A percentile compares a stretch with the other conserved stretches of the same genome.
Conservation (phyloP, 257 asterid species). For the Jacaranda copaia region DNA sequence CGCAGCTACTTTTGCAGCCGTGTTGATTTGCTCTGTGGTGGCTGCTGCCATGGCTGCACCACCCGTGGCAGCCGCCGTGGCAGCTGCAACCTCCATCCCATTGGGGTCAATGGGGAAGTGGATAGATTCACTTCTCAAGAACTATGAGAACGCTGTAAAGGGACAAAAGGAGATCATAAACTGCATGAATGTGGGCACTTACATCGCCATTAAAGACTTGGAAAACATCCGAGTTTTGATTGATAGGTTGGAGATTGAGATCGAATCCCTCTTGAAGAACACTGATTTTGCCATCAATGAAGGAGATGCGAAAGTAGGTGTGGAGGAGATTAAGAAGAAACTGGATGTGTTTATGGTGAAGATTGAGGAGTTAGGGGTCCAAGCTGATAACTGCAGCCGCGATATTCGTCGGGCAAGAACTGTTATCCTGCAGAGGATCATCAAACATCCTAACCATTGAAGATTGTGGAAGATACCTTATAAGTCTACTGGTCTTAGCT, state of each 20-base stretch:
- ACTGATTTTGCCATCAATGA: constrained; percentile 42
- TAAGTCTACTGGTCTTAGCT: background rate
- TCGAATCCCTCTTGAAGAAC: constrained; percentile 42
- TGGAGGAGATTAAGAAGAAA: constrained; percentile 58
- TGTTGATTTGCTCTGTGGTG: constrained; percentile 72
- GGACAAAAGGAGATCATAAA: constrained; percentile 58
- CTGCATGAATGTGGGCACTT: constrained; percentile 57
- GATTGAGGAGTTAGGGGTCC: constrained; percentile 58
- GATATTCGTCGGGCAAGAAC: constrained; percentile 66
- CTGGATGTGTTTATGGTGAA: constrained; percentile 51
- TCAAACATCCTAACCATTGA: constrained; percentile 49
- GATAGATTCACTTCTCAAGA: constrained; percentile 60
- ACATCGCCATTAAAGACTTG: constrained; percentile 58
- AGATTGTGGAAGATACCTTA: background rate
- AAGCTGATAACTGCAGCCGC: constrained; percentile 60
- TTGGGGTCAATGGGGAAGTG: constrained; percentile 71
- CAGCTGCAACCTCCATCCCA: constrained; percentile 70
- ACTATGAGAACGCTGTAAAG: constrained; percentile 56
- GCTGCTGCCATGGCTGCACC: constrained; percentile 85
- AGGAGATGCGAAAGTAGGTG: constrained; percentile 44
- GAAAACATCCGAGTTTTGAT: constrained; percentile 52
- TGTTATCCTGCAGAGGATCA: constrained; percentile 67
- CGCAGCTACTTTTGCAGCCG: constrained; percentile 65
- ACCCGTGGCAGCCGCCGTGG: constrained; percentile 65
- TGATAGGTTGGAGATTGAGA: constrained; percentile 50